Evolutionary conservation across 2,329 filamentous ascomycete genomes (phyloP).

Genomic region (Dactylellina drechsleri): DNA sequence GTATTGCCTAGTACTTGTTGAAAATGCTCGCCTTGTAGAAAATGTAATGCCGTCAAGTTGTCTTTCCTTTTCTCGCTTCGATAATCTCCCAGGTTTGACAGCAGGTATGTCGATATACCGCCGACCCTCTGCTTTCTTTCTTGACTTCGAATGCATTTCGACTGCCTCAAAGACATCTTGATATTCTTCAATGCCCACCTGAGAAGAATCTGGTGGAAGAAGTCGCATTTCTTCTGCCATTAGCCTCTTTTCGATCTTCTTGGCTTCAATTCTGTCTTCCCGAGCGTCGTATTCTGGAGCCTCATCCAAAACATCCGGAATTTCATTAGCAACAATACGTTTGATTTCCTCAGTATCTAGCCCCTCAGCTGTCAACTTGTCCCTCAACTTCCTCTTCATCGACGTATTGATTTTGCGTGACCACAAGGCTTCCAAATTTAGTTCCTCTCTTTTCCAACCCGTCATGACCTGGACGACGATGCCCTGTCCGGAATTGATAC

Average conservation of each 20-base stretch:
- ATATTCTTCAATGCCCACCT: constrained; percentile 38
- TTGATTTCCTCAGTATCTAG: constrained; percentile 28
- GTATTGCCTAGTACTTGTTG: constrained; percentile 32
- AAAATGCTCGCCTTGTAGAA: constrained; percentile 38
- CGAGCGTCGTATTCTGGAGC: constrained; percentile 30
- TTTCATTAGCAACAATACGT: constrained; percentile 14
- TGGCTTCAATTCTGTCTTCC: constrained; percentile 25
- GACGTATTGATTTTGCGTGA: constrained; percentile 62
- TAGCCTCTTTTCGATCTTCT: constrained; percentile 16
- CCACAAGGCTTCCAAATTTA: constrained; percentile 75
- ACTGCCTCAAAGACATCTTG: constrained; percentile 11
- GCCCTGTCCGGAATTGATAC: constrained; percentile 80
- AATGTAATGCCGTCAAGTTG: constrained; percentile 25
- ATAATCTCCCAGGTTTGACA: constrained; percentile 27
- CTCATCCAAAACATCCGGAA: constrained; percentile 26
- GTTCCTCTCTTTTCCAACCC: constrained; percentile 74
- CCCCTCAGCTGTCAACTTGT: constrained; percentile 29
- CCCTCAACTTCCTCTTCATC: constrained; percentile 60
- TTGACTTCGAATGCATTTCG: constrained; percentile 51
- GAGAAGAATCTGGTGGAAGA: constrained; percentile 52
- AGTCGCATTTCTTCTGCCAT: constrained; percentile 20
- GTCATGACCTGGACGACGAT: constrained; percentile 78
- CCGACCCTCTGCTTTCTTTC: constrained; percentile 33
- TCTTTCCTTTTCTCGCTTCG: constrained; percentile 25
- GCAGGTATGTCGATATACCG: constrained; percentile 50